Evolutionary conservation across 192 early-diverging fungal species (phyloP).

Genomic region (Dimargaris cristalligena): DNA sequence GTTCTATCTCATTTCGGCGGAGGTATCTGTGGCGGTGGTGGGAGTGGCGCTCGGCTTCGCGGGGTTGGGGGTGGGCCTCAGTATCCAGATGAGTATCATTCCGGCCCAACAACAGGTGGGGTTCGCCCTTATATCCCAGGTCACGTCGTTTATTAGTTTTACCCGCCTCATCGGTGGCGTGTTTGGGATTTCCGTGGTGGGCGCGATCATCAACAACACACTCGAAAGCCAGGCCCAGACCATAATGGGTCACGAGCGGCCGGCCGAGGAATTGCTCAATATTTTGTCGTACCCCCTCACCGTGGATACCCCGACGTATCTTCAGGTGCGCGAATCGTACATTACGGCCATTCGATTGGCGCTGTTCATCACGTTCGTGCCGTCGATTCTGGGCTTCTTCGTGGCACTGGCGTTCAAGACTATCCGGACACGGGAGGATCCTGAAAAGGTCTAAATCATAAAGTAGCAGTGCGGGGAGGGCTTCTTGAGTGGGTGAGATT

Average conservation of each 20-base stretch:
- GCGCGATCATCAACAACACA: slow-evolving; percentile 26
- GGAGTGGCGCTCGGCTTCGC: slow-evolving; percentile 20
- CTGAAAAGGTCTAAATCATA: no score
- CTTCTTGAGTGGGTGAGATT: no score
- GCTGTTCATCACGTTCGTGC: not conserved
- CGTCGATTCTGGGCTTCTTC: not conserved
- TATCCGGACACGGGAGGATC: no score
- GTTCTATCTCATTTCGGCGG: slow-evolving; percentile 21
- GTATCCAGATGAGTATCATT: slow-evolving; percentile 28
- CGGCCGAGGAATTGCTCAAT: not conserved
- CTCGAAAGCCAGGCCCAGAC: slow-evolving; percentile 11
- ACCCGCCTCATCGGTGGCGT: slow-evolving; percentile 28
- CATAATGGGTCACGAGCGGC: not conserved
- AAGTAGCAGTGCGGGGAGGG: no score
- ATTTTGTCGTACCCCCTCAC: not conserved
- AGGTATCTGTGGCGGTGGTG: slow-evolving; percentile 12
- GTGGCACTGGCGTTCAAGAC: not conserved
- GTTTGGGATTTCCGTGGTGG: slow-evolving; percentile 26
- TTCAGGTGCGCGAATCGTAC: not conserved
- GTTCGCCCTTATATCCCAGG: slow-evolving; percentile 22
- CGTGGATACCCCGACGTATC: not conserved
- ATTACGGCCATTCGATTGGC: not conserved
- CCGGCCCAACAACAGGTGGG: slow-evolving; percentile 22
- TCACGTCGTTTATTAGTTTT: slow-evolving; percentile 28
- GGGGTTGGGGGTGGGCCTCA: slow-evolving; percentile 26